These are phyloP conservation scores for Thoreauomyces humboldtii DNA, from an alignment of 192 early-diverging fungal genomes.

Conservation along the genomic window DNA sequence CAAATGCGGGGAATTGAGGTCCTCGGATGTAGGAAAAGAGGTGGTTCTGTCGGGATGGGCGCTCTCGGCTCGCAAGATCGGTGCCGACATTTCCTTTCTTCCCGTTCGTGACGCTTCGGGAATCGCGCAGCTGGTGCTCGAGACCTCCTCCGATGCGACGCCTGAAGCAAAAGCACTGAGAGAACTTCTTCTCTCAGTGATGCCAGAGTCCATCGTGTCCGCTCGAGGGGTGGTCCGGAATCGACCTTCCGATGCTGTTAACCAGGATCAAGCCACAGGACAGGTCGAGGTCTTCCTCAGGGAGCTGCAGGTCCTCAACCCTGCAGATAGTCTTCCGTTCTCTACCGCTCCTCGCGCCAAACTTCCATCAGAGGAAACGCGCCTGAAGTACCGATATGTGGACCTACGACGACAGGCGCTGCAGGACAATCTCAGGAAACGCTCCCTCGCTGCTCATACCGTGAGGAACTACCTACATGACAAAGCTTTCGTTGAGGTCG, in stretches of 20 bases:
- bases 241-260: conserved; percentile 40
- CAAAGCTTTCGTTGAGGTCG: conserved; percentile 82
- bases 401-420: conserved; percentile 77
- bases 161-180: conserved; percentile 16
- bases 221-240: conserved; percentile 61
- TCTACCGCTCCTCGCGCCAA: conserved; percentile 49
- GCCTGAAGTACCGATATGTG: conserved; percentile 72
- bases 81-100: conserved; percentile 71
- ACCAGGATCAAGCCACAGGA: conserved; percentile 41
- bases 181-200: conserved; percentile 50
- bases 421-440: conserved; percentile 69
- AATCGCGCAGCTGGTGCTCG: conserved; percentile 68
- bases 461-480: conserved; percentile 64
- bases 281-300: conserved; percentile 72
- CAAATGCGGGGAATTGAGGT: conserved; percentile 71
- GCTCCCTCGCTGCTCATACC: conserved; percentile 64
- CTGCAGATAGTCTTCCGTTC: conserved; percentile 63
- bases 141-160: conserved; percentile 1
- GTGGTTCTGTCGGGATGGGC: conserved; percentile 81
- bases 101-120: conserved; percentile 77
- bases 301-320: conserved; percentile 63
- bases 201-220: conserved; percentile 71
- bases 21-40: conserved; percentile 53
- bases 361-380: conserved; percentile 73
- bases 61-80: conserved; percentile 53